These are phyloP conservation scores for Rhizopus arrhizus DNA, from an alignment of 371 early-diverging fungal genomes.

Conservation along the genomic window DNA sequence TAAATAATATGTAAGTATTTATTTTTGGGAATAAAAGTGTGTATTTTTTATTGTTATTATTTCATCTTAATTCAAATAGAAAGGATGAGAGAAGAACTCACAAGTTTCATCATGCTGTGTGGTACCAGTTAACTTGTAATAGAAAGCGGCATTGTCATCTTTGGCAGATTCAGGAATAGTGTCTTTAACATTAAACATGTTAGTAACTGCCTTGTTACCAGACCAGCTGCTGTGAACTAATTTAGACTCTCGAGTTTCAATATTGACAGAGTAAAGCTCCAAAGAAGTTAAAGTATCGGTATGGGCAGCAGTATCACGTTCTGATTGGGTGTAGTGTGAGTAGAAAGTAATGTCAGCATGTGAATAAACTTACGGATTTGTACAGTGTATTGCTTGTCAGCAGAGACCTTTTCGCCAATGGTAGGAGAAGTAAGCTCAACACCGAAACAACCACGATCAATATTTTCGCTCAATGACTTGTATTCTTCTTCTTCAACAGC, in stretches of 20 bases:
- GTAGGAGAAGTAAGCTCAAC: conserved; percentile 39
- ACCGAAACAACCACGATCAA: conserved; percentile 55
- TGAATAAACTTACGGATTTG: conserved; percentile 28
- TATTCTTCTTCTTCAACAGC: conserved; percentile 38
- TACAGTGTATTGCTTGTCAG: conserved; percentile 28
- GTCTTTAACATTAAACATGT: conserved; percentile 48
- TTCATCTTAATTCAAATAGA: conserved; percentile 36
- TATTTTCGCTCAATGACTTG: conserved; percentile 29
- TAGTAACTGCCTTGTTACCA: conserved; percentile 27
- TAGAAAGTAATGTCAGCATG: not conserved
- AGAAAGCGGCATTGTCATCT: conserved; percentile 43
- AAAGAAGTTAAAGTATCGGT: conserved; percentile 31
- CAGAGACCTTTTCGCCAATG: conserved; percentile 34
- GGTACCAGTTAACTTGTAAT: conserved; percentile 42
- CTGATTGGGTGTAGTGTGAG: conserved; percentile 1
- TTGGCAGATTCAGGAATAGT: conserved; percentile 29
- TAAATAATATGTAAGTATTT: too few relatives aligned
- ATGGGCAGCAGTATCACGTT: conserved; percentile 49
- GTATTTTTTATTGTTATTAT: conserved; percentile 2
- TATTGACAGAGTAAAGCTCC: conserved; percentile 42
- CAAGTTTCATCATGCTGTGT: conserved; percentile 50
- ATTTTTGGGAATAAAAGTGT: conserved; percentile 2
- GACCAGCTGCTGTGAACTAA: conserved; percentile 42
- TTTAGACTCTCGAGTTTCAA: conserved; percentile 36
- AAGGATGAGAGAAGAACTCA: conserved; percentile 51